Base-by-base conservation (phyloP, 305 asterid species). In the Andrographis paniculata region DNA sequence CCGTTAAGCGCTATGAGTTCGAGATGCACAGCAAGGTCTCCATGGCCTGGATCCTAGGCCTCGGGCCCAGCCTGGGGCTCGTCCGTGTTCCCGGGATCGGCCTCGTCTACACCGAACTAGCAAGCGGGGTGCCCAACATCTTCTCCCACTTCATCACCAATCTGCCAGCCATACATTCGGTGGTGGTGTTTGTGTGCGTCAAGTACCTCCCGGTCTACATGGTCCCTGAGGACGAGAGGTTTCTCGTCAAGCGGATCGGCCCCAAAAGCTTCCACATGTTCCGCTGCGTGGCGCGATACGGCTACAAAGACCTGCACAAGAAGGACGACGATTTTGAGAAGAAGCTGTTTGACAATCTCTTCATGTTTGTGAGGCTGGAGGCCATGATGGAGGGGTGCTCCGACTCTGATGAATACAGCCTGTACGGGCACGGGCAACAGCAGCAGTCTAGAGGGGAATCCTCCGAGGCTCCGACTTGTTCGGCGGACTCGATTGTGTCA, bases 41-140 rank as follows among this genome's bases (percentile, higher is more conserved):
- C 14, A 72, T 91, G 81, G 96, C 87, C 14, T 91, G 99, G 99
- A 75, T 91, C 42, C 69, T 91, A 6, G 96, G 99, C 9, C 89
- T 91, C 0, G 99, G 99, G 17, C 96, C 99, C 27, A 83, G 99
- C 65, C 57, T 91, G 14, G 99, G 99, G 38, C 85, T 91, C 20
- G 99, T 91, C 21, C 96, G 99, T 1, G 99, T 91, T 6, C 99
- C 99, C 0, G 99, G 99, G 11, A 77, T 86, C 6, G 96, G 99
- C 23, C 95, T 91, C 4, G 99, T 91, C 14, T 91, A 91, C 76
- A 86, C 99, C 0, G 99, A 91, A 79, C 92, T 91, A 13, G 95
- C 96, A 13, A 86, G 93, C 22, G 99, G 99, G 10, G 99, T 91
- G 6, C 99, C 99, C 0, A 94, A 58, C 33, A 91, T 91, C 5